Conservation (phyloP, 768 basidiomycete species). For the Naganishia kalamii region DNA sequence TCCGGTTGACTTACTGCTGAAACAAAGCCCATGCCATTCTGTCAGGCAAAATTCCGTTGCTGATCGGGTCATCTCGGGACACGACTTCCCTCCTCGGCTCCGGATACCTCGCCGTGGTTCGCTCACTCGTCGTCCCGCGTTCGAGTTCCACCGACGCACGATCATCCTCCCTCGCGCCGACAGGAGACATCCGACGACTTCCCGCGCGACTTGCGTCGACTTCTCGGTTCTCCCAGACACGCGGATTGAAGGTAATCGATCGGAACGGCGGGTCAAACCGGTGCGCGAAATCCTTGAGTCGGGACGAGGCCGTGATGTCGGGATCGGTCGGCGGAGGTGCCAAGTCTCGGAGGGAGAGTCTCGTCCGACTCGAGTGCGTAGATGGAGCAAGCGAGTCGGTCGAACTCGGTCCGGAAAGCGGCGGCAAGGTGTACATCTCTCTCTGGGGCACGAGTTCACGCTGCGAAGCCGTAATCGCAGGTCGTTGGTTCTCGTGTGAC, state of each 20-base stretch:
- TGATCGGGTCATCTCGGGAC: constrained; percentile 33
- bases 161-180: constrained; percentile 12
- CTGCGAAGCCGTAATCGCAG: not conserved
- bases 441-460: not conserved
- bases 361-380: not conserved
- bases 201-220: constrained; percentile 26
- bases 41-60: constrained; percentile 28
- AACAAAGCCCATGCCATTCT: constrained; percentile 31
- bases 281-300: not conserved
- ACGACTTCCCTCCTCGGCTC: constrained; percentile 2
- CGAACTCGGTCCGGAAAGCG: not conserved
- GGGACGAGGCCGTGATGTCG: not conserved
- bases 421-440: too few species aligned
- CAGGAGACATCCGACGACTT: constrained; percentile 27
- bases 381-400: not conserved
- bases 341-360: not conserved
- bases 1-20: constrained; percentile 27
- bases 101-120: not conserved
- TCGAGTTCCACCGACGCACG: not conserved
- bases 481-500: not conserved
- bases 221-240: constrained; percentile 36
- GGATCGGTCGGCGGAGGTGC: not conserved
- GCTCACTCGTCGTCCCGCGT: not conserved
- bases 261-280: constrained; percentile 35
- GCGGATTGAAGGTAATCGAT: constrained; percentile 23